Evolutionary conservation across 2,329 filamentous ascomycete species (phyloP).

Genomic region (Talaromyces marneffei): DNA sequence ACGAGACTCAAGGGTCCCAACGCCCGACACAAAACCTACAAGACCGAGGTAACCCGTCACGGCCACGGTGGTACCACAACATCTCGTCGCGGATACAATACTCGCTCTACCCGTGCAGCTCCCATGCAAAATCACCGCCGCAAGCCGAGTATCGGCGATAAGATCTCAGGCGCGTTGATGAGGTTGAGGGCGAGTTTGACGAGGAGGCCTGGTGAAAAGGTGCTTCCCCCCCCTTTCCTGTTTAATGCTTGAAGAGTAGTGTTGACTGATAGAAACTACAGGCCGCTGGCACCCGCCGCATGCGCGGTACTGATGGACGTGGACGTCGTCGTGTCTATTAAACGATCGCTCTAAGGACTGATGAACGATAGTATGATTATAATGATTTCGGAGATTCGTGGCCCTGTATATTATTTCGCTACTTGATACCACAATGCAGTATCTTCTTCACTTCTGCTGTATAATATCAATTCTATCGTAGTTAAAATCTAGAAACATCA

Average conservation of each 20-base stretch:
- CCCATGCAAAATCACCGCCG: constrained; percentile 58
- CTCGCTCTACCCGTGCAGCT: constrained; percentile 40
- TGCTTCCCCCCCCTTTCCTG: constrained; percentile 29
- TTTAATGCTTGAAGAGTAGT: neutral
- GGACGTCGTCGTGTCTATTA: constrained; percentile 34
- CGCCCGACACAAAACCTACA: constrained; percentile 29
- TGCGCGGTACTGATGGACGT: constrained; percentile 68
- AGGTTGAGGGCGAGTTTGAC: constrained; percentile 67
- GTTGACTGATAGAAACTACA: constrained; percentile 27
- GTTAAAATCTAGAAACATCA: constrained; percentile 39
- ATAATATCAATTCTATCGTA: neutral
- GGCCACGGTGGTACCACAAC: constrained; percentile 27
- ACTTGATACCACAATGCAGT: neutral
- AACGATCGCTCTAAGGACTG: neutral
- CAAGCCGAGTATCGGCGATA: constrained; percentile 65
- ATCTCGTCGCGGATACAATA: constrained; percentile 20
- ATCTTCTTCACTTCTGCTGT: neutral
- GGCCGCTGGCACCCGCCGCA: constrained; percentile 67
- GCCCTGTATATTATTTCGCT: neutral
- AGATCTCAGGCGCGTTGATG: constrained; percentile 69
- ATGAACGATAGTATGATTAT: constrained; percentile 2
- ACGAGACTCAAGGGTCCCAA: constrained; percentile 46
- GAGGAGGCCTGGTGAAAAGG: constrained; percentile 63
- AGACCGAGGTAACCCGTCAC: constrained; percentile 20
- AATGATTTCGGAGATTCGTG: neutral